These are phyloP conservation scores for Yamadazyma mexicana DNA, from an alignment of 1,139 yeast species.

Conservation along the genomic window DNA sequence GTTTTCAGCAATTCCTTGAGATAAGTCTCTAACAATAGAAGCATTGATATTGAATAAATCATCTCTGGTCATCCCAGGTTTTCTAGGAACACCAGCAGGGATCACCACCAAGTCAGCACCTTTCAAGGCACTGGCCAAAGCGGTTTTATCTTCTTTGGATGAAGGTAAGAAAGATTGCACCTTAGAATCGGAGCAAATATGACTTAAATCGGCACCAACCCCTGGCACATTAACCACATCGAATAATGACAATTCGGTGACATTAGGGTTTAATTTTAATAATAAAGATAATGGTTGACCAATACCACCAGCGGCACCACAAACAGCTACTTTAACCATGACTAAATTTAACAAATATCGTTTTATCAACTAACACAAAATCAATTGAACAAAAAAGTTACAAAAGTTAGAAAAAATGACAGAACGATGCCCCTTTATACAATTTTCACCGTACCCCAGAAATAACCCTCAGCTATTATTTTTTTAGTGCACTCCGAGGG, in stretches of 20 bases:
- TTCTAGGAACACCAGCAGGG: slow-evolving; percentile 99
- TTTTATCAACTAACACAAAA: neutral
- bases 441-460: slow-evolving; percentile 10
- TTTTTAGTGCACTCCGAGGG: slow-evolving; percentile 1
- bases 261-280: slow-evolving; percentile 83
- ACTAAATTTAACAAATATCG: slow-evolving; percentile 2
- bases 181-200: slow-evolving; percentile 84
- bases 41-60: slow-evolving; percentile 98
- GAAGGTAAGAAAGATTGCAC: slow-evolving; percentile 81
- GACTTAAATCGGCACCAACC: slow-evolving; percentile 95
- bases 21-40: slow-evolving; percentile 88
- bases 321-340: slow-evolving; percentile 75
- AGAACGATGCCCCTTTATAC: slow-evolving; percentile 11
- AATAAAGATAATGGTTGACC: slow-evolving; percentile 96
- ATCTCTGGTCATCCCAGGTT: slow-evolving; percentile 99
- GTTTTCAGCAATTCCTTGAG: slow-evolving; percentile 81
- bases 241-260: slow-evolving; percentile 81
- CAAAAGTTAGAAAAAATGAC: neutral
- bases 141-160: slow-evolving; percentile 66
- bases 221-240: slow-evolving; percentile 96
- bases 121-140: slow-evolving; percentile 72
- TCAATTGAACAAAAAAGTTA: neutral
- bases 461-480: slow-evolving; percentile 1
- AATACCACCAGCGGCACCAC: slow-evolving; percentile 98
- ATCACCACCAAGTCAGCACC: slow-evolving; percentile 87